Evolutionary conservation across 2,329 filamentous ascomycete genomes (phyloP).

Genomic region (Fusarium nygamai): DNA sequence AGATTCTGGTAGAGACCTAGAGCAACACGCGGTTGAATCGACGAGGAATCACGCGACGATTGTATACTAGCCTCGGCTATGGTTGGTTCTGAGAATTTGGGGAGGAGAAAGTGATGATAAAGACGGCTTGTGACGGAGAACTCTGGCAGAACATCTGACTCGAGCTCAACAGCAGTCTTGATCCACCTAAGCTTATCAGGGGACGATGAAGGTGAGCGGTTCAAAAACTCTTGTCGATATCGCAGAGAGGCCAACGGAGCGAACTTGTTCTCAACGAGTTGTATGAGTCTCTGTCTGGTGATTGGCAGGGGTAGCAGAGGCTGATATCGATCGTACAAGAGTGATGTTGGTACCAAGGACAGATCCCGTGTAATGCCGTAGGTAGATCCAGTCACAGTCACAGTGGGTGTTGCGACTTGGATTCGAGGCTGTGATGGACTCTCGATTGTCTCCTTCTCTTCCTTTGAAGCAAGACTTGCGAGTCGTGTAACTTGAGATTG

Average conservation of each 20-base stretch:
- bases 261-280: constrained; percentile 52
- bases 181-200: constrained; percentile 36
- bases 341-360: constrained; percentile 45
- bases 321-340: constrained; percentile 53
- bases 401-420: constrained; percentile 44
- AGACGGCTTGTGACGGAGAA: constrained; percentile 50
- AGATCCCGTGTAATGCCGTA: constrained; percentile 50
- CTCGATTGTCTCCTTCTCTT: constrained; percentile 20
- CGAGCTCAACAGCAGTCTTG: constrained; percentile 39
- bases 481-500: constrained; percentile 41
- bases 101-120: constrained; percentile 47
- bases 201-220: constrained; percentile 18
- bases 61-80: constrained; percentile 51
- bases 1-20: constrained; percentile 49
- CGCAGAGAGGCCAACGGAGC: constrained; percentile 51
- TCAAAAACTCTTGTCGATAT: constrained; percentile 53
- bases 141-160: constrained; percentile 51
- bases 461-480: constrained; percentile 31
- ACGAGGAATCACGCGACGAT: constrained; percentile 29
- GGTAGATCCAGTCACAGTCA: constrained; percentile 53
- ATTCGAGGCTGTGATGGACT: constrained; percentile 22
- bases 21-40: constrained; percentile 43
- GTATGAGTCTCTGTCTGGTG: constrained; percentile 48
- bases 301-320: constrained; percentile 50
- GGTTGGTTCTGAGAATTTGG: constrained; percentile 44